phyloP scores from a whole-genome alignment of 805 yeast species.

The Suhomyces sp. region DNA sequence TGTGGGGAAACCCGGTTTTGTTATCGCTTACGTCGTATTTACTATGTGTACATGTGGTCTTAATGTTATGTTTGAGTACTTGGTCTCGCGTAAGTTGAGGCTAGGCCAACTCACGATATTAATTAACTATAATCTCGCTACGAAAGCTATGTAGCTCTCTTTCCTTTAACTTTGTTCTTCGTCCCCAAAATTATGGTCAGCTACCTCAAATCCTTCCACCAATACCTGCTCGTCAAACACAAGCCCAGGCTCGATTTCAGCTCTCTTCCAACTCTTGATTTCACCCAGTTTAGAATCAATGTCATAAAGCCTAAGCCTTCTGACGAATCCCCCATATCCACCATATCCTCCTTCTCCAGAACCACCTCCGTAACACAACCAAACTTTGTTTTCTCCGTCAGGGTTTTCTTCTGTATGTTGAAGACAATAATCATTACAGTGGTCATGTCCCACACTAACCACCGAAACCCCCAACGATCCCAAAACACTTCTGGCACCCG shows the following conservation, averaged over 20 bases:
- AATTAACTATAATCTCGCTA: too few relatives aligned
- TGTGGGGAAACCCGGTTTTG: too few relatives aligned
- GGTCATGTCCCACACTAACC: slow-evolving; percentile 90
- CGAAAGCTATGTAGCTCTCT: too few relatives aligned
- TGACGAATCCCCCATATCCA: slow-evolving; percentile 84
- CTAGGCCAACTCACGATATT: too few relatives aligned
- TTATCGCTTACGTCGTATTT: too few relatives aligned
- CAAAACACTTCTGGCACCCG: slow-evolving; percentile 62
- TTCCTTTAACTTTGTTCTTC: too few relatives aligned
- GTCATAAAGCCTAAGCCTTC: slow-evolving; percentile 75
- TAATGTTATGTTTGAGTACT: too few relatives aligned
- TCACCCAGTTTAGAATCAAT: slow-evolving; percentile 50
- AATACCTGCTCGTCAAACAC: slow-evolving; percentile 52
- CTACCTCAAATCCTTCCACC: too few relatives aligned
- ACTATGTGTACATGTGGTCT: too few relatives aligned
- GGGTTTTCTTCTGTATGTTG: slow-evolving; percentile 42
- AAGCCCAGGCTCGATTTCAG: slow-evolving; percentile 53
- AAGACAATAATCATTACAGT: slow-evolving; percentile 88
- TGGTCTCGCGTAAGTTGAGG: too few relatives aligned
- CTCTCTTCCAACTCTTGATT: slow-evolving; percentile 71
- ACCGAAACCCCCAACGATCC: slow-evolving; percentile 70
- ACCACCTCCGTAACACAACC: slow-evolving; percentile 95
- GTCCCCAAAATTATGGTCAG: too few relatives aligned
- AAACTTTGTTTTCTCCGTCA: slow-evolving; percentile 42
- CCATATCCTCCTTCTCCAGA: slow-evolving; percentile 96